Conservation (phyloP, 441 rosid species). For the Pelargonium fulgidum region DNA sequence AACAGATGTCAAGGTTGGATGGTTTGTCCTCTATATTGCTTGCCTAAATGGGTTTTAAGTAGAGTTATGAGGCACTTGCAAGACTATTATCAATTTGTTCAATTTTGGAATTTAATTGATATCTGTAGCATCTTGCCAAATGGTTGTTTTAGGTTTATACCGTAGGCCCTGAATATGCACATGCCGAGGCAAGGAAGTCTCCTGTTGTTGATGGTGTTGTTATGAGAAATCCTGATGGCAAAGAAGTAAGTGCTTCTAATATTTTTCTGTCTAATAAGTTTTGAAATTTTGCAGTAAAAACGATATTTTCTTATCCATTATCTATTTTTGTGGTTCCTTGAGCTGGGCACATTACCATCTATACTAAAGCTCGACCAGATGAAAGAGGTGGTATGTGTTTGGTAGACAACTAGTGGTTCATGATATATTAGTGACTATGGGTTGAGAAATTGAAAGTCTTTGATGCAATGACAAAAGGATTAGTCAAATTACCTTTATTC, state of each 20-base stretch:
- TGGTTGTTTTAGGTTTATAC: conserved; percentile 74
- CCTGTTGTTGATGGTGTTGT: conserved; percentile 99
- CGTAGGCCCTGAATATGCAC: conserved; percentile 99
- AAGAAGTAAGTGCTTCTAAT: conserved; percentile 64
- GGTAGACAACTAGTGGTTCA: neutral
- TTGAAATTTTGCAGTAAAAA: neutral
- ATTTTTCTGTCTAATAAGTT: neutral
- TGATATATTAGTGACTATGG: neutral
- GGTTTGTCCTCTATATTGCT: too few relatives aligned
- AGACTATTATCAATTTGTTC: conserved; percentile 3
- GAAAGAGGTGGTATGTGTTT: neutral
- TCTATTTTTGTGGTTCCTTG: neutral
- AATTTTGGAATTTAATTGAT: conserved; percentile 12
- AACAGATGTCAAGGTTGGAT: conserved; percentile 88
- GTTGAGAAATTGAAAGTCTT: neutral
- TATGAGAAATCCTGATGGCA: conserved; percentile 97
- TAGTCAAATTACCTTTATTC: neutral
- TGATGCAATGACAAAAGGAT: neutral
- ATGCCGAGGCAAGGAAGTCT: conserved; percentile 99
- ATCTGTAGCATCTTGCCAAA: conserved; percentile 22
- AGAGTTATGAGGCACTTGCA: neutral
- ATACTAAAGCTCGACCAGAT: neutral
- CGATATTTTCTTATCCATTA: neutral
- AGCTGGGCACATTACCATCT: neutral
- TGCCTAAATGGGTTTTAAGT: too few relatives aligned